These are phyloP conservation scores for Phytophthora multivora DNA, from an alignment of 352 stramenopile species.

Conservation along the genomic window DNA sequence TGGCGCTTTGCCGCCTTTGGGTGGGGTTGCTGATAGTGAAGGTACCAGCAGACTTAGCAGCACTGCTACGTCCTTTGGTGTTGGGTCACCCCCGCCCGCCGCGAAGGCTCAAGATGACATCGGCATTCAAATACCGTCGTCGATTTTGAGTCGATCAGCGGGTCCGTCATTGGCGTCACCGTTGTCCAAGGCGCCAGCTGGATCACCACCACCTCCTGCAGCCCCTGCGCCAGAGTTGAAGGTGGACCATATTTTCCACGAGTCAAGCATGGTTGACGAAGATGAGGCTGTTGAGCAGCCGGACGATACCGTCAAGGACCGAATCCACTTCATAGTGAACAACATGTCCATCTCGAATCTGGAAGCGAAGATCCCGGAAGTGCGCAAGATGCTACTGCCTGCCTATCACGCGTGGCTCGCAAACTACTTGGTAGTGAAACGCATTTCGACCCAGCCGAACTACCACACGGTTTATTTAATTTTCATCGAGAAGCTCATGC, in stretches of 20 bases:
- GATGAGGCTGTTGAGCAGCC: conserved; percentile 68
- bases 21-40: conserved; percentile 26
- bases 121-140: conserved; percentile 45
- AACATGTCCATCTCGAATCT: conserved; percentile 99
- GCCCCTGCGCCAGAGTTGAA: conserved; percentile 60
- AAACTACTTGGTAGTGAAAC: conserved; percentile 99
- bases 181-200: conserved; percentile 45
- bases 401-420: conserved; percentile 97
- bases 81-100: conserved; percentile 19
- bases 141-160: conserved; percentile 50
- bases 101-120: conserved; percentile 40
- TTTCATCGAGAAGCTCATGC: conserved; percentile 97
- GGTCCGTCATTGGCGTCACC: conserved; percentile 52
- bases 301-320: conserved; percentile 91
- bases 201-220: conserved; percentile 46
- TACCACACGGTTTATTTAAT: conserved; percentile 98
- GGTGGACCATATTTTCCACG: conserved; percentile 88
- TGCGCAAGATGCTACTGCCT: conserved; percentile 94
- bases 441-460: conserved; percentile 98
- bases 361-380: conserved; percentile 96
- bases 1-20: conserved; percentile 23
- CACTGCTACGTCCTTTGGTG: conserved; percentile 27
- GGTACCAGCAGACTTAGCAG: conserved; percentile 25
- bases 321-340: conserved; percentile 99
- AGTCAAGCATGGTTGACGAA: conserved; percentile 66